A percentile compares a stretch with the other conserved stretches of the same genome.
phyloP scores from a whole-genome alignment of 176 grass and related monocot species.

The Musa troglodytarum region DNA sequence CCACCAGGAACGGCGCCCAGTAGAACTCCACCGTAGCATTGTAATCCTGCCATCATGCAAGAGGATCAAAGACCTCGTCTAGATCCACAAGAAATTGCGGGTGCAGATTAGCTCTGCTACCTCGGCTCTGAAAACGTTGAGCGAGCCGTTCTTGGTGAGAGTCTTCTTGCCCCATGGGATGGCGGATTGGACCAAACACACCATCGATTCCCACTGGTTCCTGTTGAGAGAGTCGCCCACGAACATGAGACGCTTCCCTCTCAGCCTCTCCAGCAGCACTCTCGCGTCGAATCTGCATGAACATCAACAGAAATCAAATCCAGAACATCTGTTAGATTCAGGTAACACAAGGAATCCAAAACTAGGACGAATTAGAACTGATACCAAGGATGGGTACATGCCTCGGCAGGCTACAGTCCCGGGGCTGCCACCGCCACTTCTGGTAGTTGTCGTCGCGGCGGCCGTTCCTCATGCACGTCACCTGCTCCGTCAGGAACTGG shows the following conservation, averaged over 20 bases:
- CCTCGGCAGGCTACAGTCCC: slow-evolving; percentile 54
- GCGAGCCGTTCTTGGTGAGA: slow-evolving; percentile 27
- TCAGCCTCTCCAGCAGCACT: slow-evolving; percentile 57
- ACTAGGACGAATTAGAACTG: neutral
- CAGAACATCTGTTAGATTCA: neutral
- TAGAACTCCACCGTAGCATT: slow-evolving; percentile 87
- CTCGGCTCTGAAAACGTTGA: slow-evolving; percentile 52
- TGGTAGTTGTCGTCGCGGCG: slow-evolving; percentile 48
- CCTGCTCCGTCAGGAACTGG: slow-evolving; percentile 50
- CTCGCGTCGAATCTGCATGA: slow-evolving; percentile 59
- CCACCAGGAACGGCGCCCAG: slow-evolving; percentile 93
- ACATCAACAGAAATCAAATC: neutral
- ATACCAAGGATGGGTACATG: slow-evolving; percentile 12
- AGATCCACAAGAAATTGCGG: neutral
- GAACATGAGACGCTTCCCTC: slow-evolving; percentile 78
- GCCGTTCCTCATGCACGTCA: slow-evolving; percentile 71
- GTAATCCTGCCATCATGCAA: slow-evolving; percentile 37
- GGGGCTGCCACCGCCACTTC: slow-evolving; percentile 78
- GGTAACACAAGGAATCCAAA: too few relatives aligned
- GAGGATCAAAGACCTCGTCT: neutral
- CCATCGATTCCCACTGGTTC: slow-evolving; percentile 92
- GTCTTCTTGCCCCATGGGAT: slow-evolving; percentile 44
- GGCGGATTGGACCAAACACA: slow-evolving; percentile 71
- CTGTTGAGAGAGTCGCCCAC: slow-evolving; percentile 90
- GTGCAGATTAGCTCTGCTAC: slow-evolving; percentile 4